These are phyloP conservation scores for Sporothrix curviconia DNA, from an alignment of 2,329 filamentous ascomycete species.

Conservation along the genomic window DNA sequence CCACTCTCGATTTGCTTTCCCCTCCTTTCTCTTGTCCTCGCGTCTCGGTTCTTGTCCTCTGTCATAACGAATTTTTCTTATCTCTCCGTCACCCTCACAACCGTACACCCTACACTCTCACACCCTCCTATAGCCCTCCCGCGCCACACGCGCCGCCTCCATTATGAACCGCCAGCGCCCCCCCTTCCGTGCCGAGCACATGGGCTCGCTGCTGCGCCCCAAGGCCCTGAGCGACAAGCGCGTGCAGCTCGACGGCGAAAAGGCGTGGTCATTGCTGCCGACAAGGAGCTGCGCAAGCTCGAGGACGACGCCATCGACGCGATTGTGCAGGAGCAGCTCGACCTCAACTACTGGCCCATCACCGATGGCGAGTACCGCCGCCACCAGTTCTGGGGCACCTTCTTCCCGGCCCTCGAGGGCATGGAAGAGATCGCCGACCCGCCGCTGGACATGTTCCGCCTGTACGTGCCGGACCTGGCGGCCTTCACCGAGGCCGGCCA, in stretches of 20 bases:
- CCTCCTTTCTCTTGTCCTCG: neutral
- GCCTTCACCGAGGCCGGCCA: constrained; percentile 40
- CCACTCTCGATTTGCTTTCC: neutral
- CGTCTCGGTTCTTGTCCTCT: no score
- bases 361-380: constrained; percentile 55
- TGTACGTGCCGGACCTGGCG: constrained; percentile 34
- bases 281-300: constrained; percentile 40
- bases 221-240: constrained; percentile 49
- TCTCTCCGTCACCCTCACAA: no score
- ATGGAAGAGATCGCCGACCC: constrained; percentile 33
- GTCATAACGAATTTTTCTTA: no score
- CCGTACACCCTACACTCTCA: neutral
- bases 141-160: neutral
- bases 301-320: constrained; percentile 55
- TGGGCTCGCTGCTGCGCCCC: constrained; percentile 68
- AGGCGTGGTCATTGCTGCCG: constrained; percentile 32
- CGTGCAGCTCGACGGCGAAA: constrained; percentile 29
- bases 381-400: constrained; percentile 30
- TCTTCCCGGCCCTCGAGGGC: constrained; percentile 34
- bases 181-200: constrained; percentile 70
- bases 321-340: constrained; percentile 52
- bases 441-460: constrained; percentile 31
- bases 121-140: neutral
- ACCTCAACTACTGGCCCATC: constrained; percentile 49
- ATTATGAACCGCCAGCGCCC: constrained; percentile 26